Evolutionary conservation across 495 filamentous ascomycete species (phyloP).

Genomic region (Neurospora pannonica): DNA sequence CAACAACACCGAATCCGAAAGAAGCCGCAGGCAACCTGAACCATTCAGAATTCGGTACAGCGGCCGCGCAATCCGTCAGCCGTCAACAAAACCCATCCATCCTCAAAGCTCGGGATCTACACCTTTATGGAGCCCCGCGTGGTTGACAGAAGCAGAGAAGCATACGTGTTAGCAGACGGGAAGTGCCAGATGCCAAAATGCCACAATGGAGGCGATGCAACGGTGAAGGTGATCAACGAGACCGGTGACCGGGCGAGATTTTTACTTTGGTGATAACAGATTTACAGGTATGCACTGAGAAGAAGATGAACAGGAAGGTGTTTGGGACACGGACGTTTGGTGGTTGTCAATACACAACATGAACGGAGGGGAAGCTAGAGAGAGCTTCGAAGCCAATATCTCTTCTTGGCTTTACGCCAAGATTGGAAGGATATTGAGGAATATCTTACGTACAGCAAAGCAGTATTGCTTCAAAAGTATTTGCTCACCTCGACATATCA

Average conservation of each 20-base stretch:
- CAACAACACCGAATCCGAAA: neutral
- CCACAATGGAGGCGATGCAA: neutral
- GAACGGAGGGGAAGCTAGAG: neutral
- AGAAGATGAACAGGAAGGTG: neutral
- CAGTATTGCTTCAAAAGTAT: neutral
- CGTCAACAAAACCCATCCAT: no score
- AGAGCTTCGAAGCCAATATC: neutral
- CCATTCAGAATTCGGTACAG: neutral
- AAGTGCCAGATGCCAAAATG: neutral
- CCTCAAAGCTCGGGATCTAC: neutral
- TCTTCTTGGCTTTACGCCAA: neutral
- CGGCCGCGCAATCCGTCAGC: neutral
- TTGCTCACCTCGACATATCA: neutral
- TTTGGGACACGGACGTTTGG: neutral
- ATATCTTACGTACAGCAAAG: neutral
- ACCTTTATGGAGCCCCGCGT: neutral
- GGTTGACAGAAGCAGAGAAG: neutral
- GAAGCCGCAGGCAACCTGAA: neutral
- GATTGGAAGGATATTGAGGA: neutral
- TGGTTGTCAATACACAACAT: neutral
- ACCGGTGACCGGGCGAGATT: neutral
- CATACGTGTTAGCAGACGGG: neutral
- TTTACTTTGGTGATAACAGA: neutral
- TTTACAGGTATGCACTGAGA: neutral
- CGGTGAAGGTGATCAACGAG: neutral